Evolutionary conservation across 192 early-diverging fungal genomes (phyloP).

Genomic region (Physocladia obscura): DNA sequence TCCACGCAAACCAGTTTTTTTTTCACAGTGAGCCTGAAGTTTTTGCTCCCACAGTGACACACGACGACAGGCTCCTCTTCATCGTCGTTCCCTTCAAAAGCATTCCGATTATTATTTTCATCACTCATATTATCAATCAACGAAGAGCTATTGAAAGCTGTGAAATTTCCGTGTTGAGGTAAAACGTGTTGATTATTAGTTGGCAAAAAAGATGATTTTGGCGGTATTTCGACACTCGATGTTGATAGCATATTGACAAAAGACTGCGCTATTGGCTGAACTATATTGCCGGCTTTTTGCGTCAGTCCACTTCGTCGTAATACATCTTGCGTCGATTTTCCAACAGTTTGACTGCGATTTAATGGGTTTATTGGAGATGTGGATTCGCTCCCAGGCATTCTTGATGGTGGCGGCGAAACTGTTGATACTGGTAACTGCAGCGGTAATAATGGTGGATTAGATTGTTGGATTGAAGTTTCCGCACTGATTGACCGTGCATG

Average conservation of each 20-base stretch:
- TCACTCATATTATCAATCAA: neutral
- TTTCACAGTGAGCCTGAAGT: neutral
- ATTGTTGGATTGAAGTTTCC: too few relatives aligned
- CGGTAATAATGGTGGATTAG: neutral
- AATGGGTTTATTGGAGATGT: neutral
- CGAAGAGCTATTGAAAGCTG: neutral
- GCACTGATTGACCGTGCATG: neutral
- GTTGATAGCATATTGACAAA: neutral
- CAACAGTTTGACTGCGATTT: neutral
- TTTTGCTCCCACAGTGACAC: neutral
- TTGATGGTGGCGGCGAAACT: neutral
- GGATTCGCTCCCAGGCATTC: neutral
- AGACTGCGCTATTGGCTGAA: too few relatives aligned
- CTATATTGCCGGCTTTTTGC: too few relatives aligned
- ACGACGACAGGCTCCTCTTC: neutral
- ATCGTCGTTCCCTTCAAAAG: neutral
- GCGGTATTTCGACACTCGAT: neutral
- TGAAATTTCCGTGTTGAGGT: neutral
- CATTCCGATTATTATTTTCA: neutral
- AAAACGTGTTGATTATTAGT: too few relatives aligned
- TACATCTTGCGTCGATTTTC: neutral
- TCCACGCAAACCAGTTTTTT: slow-evolving; percentile 16
- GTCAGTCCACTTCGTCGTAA: too few relatives aligned
- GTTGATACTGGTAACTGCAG: neutral
- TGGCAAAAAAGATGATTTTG: neutral